Conservation (phyloP, 106 monocot species). For the Alisma plantagoaquatica region DNA sequence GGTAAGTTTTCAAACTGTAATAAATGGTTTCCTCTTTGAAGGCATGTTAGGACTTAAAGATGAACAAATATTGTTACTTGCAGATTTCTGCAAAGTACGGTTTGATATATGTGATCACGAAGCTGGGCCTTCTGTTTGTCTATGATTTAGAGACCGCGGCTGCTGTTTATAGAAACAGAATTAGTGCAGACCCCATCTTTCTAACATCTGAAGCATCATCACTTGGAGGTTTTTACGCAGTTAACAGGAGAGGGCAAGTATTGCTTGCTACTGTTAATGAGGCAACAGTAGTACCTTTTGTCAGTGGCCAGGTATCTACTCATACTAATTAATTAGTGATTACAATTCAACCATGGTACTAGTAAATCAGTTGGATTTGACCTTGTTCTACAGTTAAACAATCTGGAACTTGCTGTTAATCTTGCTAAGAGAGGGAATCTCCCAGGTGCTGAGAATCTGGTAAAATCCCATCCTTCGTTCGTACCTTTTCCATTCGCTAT, state of each 20-base stretch:
- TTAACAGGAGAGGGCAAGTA: slow-evolving; percentile 94
- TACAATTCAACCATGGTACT: no score
- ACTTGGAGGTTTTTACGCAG: slow-evolving; percentile 85
- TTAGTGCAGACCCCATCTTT: slow-evolving; percentile 98
- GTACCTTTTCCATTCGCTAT: not conserved
- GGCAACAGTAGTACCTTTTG: slow-evolving; percentile 85
- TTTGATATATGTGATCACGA: slow-evolving; percentile 93
- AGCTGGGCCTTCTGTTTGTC: slow-evolving; percentile 94
- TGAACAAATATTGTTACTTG: slow-evolving; percentile 2
- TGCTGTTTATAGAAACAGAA: slow-evolving; percentile 94
- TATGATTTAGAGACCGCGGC: slow-evolving; percentile 96
- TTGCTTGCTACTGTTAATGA: slow-evolving; percentile 95
- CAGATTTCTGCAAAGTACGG: slow-evolving; percentile 94
- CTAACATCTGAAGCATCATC: slow-evolving; percentile 81
- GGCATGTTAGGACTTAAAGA: not conserved
- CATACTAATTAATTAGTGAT: no score
- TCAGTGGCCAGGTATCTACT: slow-evolving; percentile 96
- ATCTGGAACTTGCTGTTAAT: slow-evolving; percentile 96
- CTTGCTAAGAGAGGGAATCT: slow-evolving; percentile 96
- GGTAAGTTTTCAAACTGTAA: no score
- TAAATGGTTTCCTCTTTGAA: no score
- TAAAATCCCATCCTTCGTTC: slow-evolving; percentile 11
- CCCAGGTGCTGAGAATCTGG: slow-evolving; percentile 97
- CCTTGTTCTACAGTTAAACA: slow-evolving; percentile 84
- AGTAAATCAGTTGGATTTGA: no score